Conservation (phyloP, 2,329 filamentous ascomycete species). For the Phaeophleospora eucalypticola region DNA sequence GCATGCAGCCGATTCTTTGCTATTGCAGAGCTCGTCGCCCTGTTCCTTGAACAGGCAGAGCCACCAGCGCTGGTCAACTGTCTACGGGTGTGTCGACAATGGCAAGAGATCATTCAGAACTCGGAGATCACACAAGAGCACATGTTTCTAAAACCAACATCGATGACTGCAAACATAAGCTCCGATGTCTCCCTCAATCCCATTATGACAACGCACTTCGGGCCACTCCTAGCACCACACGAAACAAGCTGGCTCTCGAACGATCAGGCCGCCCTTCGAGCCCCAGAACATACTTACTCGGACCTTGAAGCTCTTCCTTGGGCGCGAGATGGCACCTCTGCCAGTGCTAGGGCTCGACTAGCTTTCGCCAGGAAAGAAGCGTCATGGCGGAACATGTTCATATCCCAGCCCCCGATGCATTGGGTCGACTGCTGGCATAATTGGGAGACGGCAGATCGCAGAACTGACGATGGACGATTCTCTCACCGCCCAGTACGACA, state of each 20-base stretch:
- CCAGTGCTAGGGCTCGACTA: constrained; percentile 2
- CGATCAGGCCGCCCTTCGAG: background rate
- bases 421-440: constrained; percentile 15
- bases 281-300: background rate
- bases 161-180: background rate
- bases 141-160: constrained; percentile 5
- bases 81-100: constrained; percentile 10
- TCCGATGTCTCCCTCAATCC: constrained; percentile 8
- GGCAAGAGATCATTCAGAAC: constrained; percentile 7
- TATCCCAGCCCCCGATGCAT: constrained; percentile 11
- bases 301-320: constrained; percentile 7
- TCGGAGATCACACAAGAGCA: constrained; percentile 7
- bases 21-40: constrained; percentile 10
- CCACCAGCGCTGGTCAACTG: constrained; percentile 9
- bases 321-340: constrained; percentile 5
- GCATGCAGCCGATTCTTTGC: constrained; percentile 16
- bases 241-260: background rate
- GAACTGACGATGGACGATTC: background rate
- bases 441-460: constrained; percentile 5
- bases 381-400: constrained; percentile 16
- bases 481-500: no score
- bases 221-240: background rate
- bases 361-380: constrained; percentile 11
- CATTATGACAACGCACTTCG: constrained; percentile 3
- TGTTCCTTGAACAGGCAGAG: constrained; percentile 8